These are phyloP conservation scores for Coemansia sp. DNA, from an alignment of 192 early-diverging fungal genomes.

Conservation along the genomic window DNA sequence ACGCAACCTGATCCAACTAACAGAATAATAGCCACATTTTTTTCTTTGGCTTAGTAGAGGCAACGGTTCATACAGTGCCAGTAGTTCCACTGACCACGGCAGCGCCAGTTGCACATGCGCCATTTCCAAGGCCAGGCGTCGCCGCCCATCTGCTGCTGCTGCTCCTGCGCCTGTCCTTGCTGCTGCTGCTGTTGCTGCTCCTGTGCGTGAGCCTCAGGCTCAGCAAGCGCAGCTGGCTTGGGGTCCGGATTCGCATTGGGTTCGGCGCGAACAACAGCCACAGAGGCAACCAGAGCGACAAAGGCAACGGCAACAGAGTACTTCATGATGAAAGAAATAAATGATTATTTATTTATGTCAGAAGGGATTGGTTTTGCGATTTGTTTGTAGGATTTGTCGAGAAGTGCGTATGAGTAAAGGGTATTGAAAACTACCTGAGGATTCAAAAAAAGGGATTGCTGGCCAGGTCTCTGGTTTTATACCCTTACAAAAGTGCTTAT, in stretches of 20 bases:
- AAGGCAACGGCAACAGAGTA: not conserved
- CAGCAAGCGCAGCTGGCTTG: not conserved
- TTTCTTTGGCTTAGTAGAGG: not conserved
- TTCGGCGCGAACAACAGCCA: not conserved
- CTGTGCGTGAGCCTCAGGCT: not conserved
- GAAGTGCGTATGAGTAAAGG: no score
- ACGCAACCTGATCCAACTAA: not conserved
- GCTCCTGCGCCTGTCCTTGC: no score
- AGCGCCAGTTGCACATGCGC: conserved; percentile 2
- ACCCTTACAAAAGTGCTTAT: not conserved
- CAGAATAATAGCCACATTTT: not conserved
- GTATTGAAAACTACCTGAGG: not conserved
- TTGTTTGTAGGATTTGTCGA: no score
- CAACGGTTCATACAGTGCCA: conserved; percentile 2
- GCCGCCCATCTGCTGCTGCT: no score
- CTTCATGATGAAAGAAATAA: not conserved
- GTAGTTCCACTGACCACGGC: not conserved
- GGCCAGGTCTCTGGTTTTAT: not conserved
- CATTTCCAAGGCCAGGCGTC: no score
- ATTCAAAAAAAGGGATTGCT: not conserved
- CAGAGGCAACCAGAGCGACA: not conserved
- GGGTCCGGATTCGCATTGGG: not conserved
- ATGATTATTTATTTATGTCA: no score
- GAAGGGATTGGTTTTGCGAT: no score
- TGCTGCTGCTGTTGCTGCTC: no score